Evolutionary conservation across 352 stramenopile genomes (phyloP).

Genomic region (Thalassiosira mediterranea): DNA sequence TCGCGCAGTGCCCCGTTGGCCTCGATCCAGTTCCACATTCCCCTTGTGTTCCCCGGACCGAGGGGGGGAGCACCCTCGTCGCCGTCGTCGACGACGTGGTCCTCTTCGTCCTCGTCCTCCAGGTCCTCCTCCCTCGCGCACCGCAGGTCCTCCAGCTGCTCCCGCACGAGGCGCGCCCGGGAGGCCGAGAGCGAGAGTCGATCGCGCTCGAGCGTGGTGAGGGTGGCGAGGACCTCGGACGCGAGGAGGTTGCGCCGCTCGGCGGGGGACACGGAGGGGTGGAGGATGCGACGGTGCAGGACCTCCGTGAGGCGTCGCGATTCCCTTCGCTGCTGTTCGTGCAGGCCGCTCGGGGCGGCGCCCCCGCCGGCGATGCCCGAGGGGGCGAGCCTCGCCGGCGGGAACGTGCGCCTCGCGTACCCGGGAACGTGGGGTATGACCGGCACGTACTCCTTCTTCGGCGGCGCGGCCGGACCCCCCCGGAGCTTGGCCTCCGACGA

Average conservation of each 20-base stretch:
- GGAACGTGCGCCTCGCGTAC: not conserved
- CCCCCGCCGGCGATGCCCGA: not conserved
- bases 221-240: slow-evolving; percentile 35
- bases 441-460: not conserved
- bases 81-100: too few species aligned
- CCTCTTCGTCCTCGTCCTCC: slow-evolving; percentile 23
- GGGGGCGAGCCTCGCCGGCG: not conserved
- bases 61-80: too few species aligned
- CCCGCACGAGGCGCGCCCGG: slow-evolving; percentile 15
- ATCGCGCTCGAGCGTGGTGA: slow-evolving; percentile 20
- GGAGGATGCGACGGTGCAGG: slow-evolving; percentile 20
- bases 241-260: slow-evolving; percentile 32
- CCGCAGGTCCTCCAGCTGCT: slow-evolving; percentile 26
- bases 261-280: slow-evolving; percentile 10
- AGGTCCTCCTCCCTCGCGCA: slow-evolving; percentile 30
- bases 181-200: slow-evolving; percentile 8
- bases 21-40: slow-evolving; percentile 48
- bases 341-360: not conserved
- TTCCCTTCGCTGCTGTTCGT: slow-evolving; percentile 6
- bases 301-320: slow-evolving; percentile 11
- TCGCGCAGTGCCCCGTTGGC: slow-evolving; percentile 28
- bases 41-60: slow-evolving; percentile 33
- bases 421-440: slow-evolving; percentile 3
- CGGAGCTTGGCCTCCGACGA: not conserved
- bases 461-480: not conserved